phyloP scores from a whole-genome alignment of 805 yeast species.

The Spathaspora boniae region DNA sequence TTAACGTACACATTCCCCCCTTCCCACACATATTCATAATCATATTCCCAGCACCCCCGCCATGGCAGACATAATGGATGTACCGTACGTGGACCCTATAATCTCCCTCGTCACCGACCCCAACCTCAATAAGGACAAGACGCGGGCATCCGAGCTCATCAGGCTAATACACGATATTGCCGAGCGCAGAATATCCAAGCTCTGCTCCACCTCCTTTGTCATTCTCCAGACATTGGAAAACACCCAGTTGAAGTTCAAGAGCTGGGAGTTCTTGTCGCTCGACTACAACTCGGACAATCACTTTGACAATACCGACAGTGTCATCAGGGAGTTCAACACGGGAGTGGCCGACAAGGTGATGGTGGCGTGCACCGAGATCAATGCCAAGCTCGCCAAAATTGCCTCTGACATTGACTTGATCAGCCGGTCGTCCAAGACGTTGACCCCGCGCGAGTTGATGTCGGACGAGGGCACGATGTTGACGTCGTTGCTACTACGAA shows the following conservation, averaged over 20 bases:
- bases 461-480: conserved; percentile 51
- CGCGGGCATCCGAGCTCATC: conserved; percentile 37
- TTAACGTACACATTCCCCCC: neutral
- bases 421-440: conserved; percentile 38
- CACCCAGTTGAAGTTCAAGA: conserved; percentile 42
- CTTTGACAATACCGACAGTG: conserved; percentile 19
- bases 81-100: conserved; percentile 45
- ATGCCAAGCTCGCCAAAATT: conserved; percentile 39
- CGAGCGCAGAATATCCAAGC: conserved; percentile 42
- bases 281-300: conserved; percentile 45
- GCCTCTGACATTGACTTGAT: conserved; percentile 45
- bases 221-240: conserved; percentile 50
- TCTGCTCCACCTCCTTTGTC: conserved; percentile 46
- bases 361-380: conserved; percentile 45
- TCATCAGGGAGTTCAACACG: conserved; percentile 41
- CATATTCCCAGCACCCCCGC: neutral
- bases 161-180: conserved; percentile 37
- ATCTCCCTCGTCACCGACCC: conserved; percentile 48
- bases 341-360: conserved; percentile 55
- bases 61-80: conserved; percentile 19
- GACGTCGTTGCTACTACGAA: conserved; percentile 42
- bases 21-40: neutral
- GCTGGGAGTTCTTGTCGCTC: conserved; percentile 55
- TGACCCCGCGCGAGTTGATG: conserved; percentile 45
- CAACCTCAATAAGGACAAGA: conserved; percentile 40